A percentile compares a stretch with the other conserved stretches of the same genome.
Conservation (phyloP, 2,329 filamentous ascomycete species). For the Fusarium nisikadoi region DNA sequence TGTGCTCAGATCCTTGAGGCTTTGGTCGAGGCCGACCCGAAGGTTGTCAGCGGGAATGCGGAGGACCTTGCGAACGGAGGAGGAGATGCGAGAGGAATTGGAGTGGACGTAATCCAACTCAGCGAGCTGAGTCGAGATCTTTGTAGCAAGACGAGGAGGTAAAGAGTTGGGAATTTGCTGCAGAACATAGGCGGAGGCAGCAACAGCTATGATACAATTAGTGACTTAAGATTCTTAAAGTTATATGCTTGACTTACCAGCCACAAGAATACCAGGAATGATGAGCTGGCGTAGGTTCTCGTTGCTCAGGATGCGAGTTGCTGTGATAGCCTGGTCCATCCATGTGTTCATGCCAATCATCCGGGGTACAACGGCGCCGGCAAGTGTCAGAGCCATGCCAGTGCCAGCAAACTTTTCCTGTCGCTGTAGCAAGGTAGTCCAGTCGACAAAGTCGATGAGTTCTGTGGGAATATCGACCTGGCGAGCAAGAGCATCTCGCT, state of each 20-base stretch:
- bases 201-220: constrained; percentile 64
- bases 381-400: constrained; percentile 92
- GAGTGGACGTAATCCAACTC: constrained; percentile 92
- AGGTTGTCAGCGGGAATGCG: constrained; percentile 89
- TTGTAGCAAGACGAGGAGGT: constrained; percentile 83
- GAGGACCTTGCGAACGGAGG: constrained; percentile 88
- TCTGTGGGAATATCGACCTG: constrained; percentile 91
- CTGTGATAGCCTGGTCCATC: constrained; percentile 87
- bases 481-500: constrained; percentile 81
- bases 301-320: constrained; percentile 81
- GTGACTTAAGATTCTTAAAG: neutral
- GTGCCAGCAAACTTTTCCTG: constrained; percentile 96
- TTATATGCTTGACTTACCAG: constrained; percentile 67
- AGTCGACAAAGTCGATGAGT: constrained; percentile 92
- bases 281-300: constrained; percentile 84
- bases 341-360: constrained; percentile 86
- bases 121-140: constrained; percentile 82
- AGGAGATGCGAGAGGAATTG: constrained; percentile 86
- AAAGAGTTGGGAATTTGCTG: constrained; percentile 90
- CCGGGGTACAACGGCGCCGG: constrained; percentile 83
- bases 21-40: constrained; percentile 82
- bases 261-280: constrained; percentile 80
- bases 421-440: constrained; percentile 81
- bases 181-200: constrained; percentile 83
- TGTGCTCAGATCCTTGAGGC: constrained; percentile 82